These are phyloP conservation scores for Bocquillonia castaneifolia DNA, from an alignment of 441 rosid species.

Conservation along the genomic window DNA sequence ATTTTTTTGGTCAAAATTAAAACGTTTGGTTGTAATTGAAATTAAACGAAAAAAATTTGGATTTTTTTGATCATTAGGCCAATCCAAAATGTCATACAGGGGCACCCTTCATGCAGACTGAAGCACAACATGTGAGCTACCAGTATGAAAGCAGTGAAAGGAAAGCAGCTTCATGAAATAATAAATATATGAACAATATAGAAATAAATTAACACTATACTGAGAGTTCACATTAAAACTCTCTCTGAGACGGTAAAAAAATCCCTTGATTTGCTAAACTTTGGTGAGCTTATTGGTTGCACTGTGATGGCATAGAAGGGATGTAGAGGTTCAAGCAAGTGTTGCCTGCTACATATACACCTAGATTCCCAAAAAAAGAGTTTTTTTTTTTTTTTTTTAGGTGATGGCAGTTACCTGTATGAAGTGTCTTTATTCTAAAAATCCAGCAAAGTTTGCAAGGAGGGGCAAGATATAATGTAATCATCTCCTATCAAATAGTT, in stretches of 20 bases:
- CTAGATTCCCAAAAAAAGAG: not conserved
- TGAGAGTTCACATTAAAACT: not conserved
- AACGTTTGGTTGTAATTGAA: too few relatives aligned
- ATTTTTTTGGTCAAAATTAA: too few relatives aligned
- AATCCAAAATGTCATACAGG: too few relatives aligned
- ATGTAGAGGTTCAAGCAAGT: not conserved
- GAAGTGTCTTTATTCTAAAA: not conserved
- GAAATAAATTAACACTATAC: not conserved
- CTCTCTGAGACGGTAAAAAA: not conserved
- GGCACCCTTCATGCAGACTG: too few relatives aligned
- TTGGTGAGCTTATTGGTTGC: not conserved
- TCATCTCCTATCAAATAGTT: not conserved
- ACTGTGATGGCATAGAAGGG: not conserved
- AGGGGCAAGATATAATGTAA: not conserved
- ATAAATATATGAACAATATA: not conserved
- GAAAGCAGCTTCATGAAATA: too few relatives aligned
- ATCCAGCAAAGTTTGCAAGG: not conserved
- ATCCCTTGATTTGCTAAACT: too few relatives aligned
- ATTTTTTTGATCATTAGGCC: too few relatives aligned
- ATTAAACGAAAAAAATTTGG: too few relatives aligned
- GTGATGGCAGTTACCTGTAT: not conserved
- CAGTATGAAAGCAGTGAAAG: not conserved
- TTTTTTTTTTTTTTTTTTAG: not conserved
- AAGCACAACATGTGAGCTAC: constrained; percentile 2
- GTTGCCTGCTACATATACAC: not conserved